Conservation (phyloP, 2,329 filamentous ascomycete species). For the Penicillium sp. region DNA sequence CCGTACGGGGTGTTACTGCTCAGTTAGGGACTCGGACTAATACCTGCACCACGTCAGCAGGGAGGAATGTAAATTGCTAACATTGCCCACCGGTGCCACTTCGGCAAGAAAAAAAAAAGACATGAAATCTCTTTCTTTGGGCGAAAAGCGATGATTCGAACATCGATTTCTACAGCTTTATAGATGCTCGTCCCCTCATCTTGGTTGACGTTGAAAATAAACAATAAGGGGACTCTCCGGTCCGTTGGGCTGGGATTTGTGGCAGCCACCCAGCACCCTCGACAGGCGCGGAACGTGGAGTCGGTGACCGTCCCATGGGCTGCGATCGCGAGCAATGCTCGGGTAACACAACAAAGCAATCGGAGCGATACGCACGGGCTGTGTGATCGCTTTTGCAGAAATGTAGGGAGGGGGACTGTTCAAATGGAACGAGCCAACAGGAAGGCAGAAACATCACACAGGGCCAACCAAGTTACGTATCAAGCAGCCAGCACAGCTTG, state of each 20-base stretch:
- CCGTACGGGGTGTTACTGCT: not conserved
- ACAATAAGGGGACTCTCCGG: constrained; percentile 15
- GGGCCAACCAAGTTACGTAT: not conserved
- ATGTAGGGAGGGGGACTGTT: not conserved
- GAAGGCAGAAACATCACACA: not conserved
- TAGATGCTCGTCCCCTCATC: not conserved
- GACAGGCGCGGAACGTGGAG: constrained; percentile 22
- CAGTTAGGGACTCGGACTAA: constrained; percentile 2
- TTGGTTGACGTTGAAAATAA: constrained; percentile 9
- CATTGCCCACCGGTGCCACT: not conserved
- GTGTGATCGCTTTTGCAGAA: constrained; percentile 10
- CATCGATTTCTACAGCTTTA: not conserved
- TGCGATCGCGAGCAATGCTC: not conserved
- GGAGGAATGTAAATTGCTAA: not conserved
- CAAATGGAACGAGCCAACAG: not conserved
- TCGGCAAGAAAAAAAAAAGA: constrained; percentile 2
- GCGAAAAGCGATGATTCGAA: not conserved
- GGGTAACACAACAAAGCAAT: constrained; percentile 6
- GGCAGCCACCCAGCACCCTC: constrained; percentile 10
- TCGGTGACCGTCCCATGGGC: constrained; percentile 5
- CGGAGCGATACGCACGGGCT: constrained; percentile 10
- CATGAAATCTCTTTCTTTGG: not conserved
- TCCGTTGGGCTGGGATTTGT: constrained; percentile 31
- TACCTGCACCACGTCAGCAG: constrained; percentile 17
- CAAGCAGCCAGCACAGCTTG: not conserved